These are phyloP conservation scores for Hericium rajendrae DNA, from an alignment of 768 basidiomycete species.

Conservation along the genomic window DNA sequence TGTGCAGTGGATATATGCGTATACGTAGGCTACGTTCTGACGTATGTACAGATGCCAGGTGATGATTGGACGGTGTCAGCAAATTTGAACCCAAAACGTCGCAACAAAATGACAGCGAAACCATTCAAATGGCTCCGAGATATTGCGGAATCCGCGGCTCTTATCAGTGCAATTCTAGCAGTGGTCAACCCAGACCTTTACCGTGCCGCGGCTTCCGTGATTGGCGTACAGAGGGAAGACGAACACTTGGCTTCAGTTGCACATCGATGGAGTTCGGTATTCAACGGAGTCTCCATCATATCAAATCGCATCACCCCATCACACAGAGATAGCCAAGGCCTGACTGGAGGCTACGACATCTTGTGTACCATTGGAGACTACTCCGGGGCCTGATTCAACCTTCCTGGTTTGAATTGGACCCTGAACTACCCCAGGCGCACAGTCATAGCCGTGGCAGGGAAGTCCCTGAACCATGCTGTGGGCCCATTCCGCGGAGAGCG, in stretches of 20 bases:
- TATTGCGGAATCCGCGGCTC: not conserved
- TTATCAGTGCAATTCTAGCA: not conserved
- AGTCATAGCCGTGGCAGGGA: not conserved
- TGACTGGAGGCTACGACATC: not conserved
- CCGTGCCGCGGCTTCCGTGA: too few relatives aligned
- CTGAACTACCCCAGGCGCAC: not conserved
- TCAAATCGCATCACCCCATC: not conserved
- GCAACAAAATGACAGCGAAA: not conserved
- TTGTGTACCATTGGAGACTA: not conserved
- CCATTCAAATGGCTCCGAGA: not conserved
- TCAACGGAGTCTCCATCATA: not conserved
- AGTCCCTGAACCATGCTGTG: not conserved
- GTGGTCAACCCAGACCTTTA: too few relatives aligned
- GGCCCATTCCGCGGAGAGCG: not conserved
- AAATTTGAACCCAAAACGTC: not conserved
- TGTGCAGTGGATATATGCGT: not conserved
- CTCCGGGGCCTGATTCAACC: not conserved
- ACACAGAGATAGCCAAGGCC: not conserved
- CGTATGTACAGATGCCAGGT: not conserved
- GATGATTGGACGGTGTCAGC: too few relatives aligned
- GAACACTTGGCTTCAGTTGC: too few relatives aligned
- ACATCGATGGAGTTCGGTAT: too few relatives aligned
- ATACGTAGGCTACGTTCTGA: not conserved
- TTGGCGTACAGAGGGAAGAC: too few relatives aligned
- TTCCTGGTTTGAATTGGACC: not conserved